A percentile compares a stretch with the other conserved stretches of the same genome.
Conservation (phyloP, 768 basidiomycete genomes). For the Hygrocybe punicea region DNA sequence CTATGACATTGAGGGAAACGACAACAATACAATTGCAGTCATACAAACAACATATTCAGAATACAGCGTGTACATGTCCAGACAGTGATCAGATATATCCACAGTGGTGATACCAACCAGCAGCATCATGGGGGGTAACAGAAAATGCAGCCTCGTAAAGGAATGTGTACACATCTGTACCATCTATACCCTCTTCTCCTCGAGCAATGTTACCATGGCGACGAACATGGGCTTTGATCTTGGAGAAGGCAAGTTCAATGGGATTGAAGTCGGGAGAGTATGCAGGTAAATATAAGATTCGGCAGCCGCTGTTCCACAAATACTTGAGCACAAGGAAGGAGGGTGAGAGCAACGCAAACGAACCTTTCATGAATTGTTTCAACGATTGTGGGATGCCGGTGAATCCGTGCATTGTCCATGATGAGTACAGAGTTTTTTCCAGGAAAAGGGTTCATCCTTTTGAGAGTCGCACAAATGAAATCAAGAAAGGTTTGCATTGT, state of each 20-base stretch:
- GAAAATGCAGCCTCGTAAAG: constrained; percentile 19
- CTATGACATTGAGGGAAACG: neutral
- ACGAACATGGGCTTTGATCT: constrained; percentile 24
- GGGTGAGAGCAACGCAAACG: constrained; percentile 2
- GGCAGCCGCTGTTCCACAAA: constrained; percentile 7
- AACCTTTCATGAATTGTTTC: constrained; percentile 32
- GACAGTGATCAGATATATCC: constrained; percentile 7
- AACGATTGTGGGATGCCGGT: constrained; percentile 25
- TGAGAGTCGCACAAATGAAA: constrained; percentile 34
- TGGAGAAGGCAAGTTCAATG: constrained; percentile 21
- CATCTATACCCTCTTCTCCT: constrained; percentile 13
- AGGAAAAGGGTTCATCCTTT: constrained; percentile 39
- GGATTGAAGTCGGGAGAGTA: constrained; percentile 10
- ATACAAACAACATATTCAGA: neutral
- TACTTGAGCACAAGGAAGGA: neutral
- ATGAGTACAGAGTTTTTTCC: constrained; percentile 35
- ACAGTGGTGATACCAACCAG: constrained; percentile 22
- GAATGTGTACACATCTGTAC: constrained; percentile 18
- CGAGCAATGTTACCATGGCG: constrained; percentile 11
- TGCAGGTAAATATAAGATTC: constrained; percentile 8
- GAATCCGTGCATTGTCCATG: constrained; percentile 13
- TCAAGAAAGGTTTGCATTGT: constrained; percentile 23
- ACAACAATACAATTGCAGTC: too few relatives aligned
- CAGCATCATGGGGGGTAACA: constrained; percentile 15
- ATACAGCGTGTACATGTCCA: neutral